Conservation (phyloP, 768 basidiomycete species). For the Pholiota conissans region DNA sequence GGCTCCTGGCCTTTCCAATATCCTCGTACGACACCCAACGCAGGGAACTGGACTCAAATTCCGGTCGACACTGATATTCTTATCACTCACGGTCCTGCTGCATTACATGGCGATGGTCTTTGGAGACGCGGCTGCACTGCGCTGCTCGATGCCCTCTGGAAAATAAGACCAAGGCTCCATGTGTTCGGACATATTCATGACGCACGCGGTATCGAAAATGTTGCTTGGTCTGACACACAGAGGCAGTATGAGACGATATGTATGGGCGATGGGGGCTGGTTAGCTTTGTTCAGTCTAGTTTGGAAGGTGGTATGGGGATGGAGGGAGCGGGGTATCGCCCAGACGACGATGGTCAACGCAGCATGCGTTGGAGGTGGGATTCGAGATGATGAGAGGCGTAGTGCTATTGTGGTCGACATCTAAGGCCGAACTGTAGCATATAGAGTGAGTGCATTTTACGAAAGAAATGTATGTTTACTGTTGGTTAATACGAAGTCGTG, state of each 20-base stretch:
- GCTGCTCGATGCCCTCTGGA: constrained; percentile 32
- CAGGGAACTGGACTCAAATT: constrained; percentile 26
- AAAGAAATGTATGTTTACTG: too few relatives aligned
- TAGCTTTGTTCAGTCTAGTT: constrained; percentile 7
- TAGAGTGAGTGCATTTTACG: too few relatives aligned
- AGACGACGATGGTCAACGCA: background rate
- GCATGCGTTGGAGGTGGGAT: background rate
- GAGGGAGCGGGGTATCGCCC: too few relatives aligned
- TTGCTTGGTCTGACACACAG: constrained; percentile 32
- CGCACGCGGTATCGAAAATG: constrained; percentile 30
- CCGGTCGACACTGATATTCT: constrained; percentile 37
- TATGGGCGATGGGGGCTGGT: constrained; percentile 16
- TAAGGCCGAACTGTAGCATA: too few relatives aligned
- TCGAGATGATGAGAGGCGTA: background rate
- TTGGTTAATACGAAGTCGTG: too few relatives aligned
- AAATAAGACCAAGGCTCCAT: constrained; percentile 33
- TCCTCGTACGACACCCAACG: constrained; percentile 18
- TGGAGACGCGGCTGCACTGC: constrained; percentile 33
- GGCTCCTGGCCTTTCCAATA: constrained; percentile 39
- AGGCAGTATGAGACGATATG: background rate
- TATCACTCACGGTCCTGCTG: constrained; percentile 43
- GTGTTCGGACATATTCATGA: constrained; percentile 45
- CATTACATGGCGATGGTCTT: constrained; percentile 29
- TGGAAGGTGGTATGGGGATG: too few relatives aligned
- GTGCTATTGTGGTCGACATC: background rate